Evolutionary conservation across 495 filamentous ascomycete genomes (phyloP).

Genomic region (Neurospora tetrasperma): DNA sequence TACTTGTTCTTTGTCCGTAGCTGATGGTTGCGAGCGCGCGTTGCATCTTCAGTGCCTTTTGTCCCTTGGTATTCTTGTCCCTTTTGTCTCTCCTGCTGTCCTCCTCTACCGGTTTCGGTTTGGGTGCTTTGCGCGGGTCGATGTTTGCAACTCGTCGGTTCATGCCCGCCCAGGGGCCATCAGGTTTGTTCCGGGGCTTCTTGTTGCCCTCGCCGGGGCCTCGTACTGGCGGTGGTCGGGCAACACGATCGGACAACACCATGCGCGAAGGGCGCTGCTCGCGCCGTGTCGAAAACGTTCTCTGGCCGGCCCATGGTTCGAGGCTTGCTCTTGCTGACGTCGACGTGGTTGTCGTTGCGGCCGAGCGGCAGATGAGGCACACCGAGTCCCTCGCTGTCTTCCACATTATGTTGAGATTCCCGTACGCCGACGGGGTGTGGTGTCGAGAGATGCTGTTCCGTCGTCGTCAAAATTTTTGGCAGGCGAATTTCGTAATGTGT

Average conservation of each 20-base stretch:
- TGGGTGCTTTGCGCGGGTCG: constrained; percentile 20
- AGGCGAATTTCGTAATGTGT: background rate
- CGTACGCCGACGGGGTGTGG: background rate
- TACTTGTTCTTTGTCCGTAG: constrained; percentile 55
- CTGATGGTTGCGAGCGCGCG: constrained; percentile 60
- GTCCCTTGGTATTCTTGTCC: constrained; percentile 26
- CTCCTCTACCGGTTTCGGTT: constrained; percentile 22
- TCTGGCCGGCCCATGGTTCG: constrained; percentile 25
- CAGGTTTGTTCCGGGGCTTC: constrained; percentile 26
- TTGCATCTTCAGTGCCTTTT: constrained; percentile 93
- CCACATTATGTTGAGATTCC: constrained; percentile 19
- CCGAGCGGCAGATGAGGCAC: constrained; percentile 25
- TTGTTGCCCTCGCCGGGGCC: constrained; percentile 22
- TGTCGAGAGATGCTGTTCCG: background rate
- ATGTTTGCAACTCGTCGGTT: constrained; percentile 64
- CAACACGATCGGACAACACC: constrained; percentile 67
- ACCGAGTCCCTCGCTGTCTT: constrained; percentile 23
- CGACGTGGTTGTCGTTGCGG: background rate
- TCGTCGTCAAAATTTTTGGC: background rate
- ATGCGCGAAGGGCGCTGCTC: constrained; percentile 56
- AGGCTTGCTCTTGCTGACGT: constrained; percentile 5
- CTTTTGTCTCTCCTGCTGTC: constrained; percentile 17
- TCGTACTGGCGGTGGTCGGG: constrained; percentile 32
- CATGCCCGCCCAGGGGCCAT: constrained; percentile 67
- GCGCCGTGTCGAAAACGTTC: constrained; percentile 23